Percentiles rank a stretch among this genome's conserved stretches.
Evolutionary conservation across 2,329 filamentous ascomycete genomes (phyloP).

Genomic region (Ophiostoma perfectum): DNA sequence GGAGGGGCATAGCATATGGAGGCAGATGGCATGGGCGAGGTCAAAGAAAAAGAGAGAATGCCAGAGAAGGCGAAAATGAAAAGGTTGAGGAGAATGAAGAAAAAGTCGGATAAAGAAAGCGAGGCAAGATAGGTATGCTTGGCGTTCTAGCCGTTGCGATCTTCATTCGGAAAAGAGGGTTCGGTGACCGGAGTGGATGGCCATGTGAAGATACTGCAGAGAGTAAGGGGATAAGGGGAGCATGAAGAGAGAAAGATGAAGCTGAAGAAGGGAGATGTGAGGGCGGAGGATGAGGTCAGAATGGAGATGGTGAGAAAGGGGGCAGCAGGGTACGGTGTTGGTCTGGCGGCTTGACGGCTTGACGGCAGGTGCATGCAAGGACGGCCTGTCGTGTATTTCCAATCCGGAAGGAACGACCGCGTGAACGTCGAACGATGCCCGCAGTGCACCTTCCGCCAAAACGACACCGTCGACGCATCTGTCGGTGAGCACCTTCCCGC

Average conservation of each 20-base stretch:
- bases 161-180: neutral
- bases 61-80: conserved; percentile 1
- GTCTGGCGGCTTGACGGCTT: too few relatives aligned
- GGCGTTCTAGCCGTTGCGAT: conserved; percentile 7
- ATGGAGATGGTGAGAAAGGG: neutral
- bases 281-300: too few relatives aligned
- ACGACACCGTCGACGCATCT: conserved; percentile 2
- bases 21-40: neutral
- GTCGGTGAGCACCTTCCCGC: conserved; percentile 1
- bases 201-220: neutral
- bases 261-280: neutral
- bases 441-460: neutral
- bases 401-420: neutral
- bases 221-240: neutral
- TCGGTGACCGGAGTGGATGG: conserved; percentile 1
- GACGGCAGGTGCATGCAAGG: too few relatives aligned
- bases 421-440: neutral
- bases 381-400: too few relatives aligned
- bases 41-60: neutral
- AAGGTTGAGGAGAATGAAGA: neutral
- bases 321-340: too few relatives aligned
- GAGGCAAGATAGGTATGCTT: neutral
- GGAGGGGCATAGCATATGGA: too few relatives aligned
- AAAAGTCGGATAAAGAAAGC: neutral
- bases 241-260: neutral